Evolutionary conservation across 768 basidiomycete species (phyloP).

Genomic region (Amanita inopinata): DNA sequence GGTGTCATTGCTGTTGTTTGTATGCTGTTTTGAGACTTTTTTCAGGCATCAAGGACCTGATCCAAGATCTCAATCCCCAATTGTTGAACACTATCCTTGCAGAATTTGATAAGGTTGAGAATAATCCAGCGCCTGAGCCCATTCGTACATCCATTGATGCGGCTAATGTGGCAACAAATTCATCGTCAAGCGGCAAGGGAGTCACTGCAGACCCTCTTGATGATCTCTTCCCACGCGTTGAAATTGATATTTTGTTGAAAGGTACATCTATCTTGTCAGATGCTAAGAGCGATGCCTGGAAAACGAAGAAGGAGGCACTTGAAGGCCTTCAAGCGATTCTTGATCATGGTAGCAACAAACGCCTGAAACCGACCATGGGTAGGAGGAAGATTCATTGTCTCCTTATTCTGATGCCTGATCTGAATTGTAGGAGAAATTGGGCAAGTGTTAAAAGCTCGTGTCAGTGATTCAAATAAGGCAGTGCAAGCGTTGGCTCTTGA

Average conservation of each 20-base stretch:
- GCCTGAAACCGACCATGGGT: slow-evolving; percentile 88
- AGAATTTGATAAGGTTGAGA: slow-evolving; percentile 92
- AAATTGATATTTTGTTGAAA: slow-evolving; percentile 78
- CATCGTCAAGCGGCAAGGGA: slow-evolving; percentile 31
- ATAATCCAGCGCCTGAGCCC: slow-evolving; percentile 67
- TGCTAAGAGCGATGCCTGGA: slow-evolving; percentile 92
- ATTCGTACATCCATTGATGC: slow-evolving; percentile 71
- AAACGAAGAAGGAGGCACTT: slow-evolving; percentile 90
- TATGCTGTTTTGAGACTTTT: slow-evolving; percentile 2
- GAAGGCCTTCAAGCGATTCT: slow-evolving; percentile 75
- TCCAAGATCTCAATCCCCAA: slow-evolving; percentile 93
- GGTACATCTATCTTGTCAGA: slow-evolving; percentile 77
- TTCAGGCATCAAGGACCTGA: slow-evolving; percentile 80
- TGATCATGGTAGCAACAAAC: slow-evolving; percentile 87
- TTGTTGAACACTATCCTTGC: slow-evolving; percentile 79
- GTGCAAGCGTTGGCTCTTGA: slow-evolving; percentile 88
- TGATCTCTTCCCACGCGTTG: slow-evolving; percentile 91
- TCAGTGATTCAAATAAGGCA: slow-evolving; percentile 88
- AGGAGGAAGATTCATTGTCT: slow-evolving; percentile 12
- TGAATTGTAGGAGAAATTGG: slow-evolving; percentile 71
- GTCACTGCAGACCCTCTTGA: slow-evolving; percentile 67
- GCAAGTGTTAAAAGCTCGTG: slow-evolving; percentile 76
- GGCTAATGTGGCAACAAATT: slow-evolving; percentile 34
- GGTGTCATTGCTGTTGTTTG: slow-evolving; percentile 10
- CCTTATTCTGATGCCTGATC: not conserved